Conservation (phyloP, 2,329 filamentous ascomycete species). For the Claviceps pazoutovae region DNA sequence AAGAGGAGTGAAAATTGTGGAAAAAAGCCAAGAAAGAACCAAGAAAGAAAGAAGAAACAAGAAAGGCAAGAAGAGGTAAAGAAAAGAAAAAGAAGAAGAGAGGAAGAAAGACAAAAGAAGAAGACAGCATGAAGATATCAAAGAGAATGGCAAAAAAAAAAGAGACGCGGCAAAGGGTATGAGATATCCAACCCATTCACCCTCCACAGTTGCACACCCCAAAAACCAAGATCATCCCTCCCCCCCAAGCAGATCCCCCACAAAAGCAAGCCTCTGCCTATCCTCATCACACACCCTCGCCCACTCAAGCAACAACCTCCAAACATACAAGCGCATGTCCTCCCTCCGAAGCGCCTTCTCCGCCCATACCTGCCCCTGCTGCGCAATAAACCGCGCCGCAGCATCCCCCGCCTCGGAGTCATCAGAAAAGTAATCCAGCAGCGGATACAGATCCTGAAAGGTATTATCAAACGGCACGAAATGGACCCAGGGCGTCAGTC, state of each 20-base stretch:
- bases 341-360: constrained; percentile 46
- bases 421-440: constrained; percentile 52
- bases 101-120: not conserved
- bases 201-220: too few species aligned
- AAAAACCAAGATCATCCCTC: too few species aligned
- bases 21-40: not conserved
- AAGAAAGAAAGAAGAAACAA: not conserved
- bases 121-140: not conserved
- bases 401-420: constrained; percentile 31
- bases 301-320: constrained; percentile 46
- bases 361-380: constrained; percentile 46
- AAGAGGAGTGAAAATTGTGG: not conserved
- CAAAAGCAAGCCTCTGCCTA: constrained; percentile 28
- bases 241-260: constrained; percentile 24
- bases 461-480: constrained; percentile 60
- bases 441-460: constrained; percentile 50
- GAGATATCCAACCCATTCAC: not conserved
- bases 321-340: constrained; percentile 54
- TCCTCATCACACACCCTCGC: constrained; percentile 34
- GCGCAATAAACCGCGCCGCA: constrained; percentile 45
- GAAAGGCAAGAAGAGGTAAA: not conserved
- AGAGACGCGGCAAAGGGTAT: not conserved
- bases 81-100: not conserved
- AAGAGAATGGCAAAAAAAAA: not conserved
- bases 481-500: constrained; percentile 56